Percentiles rank a stretch among this genome's conserved stretches.
These are phyloP conservation scores for Phytophthora foliorum DNA, from an alignment of 352 stramenopile genomes.

Conservation along the genomic window DNA sequence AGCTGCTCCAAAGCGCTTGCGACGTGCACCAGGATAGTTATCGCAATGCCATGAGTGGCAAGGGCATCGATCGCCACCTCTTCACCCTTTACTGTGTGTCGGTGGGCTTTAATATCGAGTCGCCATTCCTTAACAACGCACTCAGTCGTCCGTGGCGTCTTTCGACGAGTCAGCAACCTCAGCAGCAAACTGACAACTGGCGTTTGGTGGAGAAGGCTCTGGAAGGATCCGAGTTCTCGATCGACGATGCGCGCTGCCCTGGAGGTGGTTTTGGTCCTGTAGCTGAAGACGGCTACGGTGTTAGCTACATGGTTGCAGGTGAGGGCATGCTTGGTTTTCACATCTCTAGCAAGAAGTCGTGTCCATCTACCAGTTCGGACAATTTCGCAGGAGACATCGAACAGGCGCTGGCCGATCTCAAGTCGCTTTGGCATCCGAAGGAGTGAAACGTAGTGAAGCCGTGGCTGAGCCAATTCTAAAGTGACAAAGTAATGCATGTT, in stretches of 20 bases:
- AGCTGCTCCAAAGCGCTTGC: conserved; percentile 90
- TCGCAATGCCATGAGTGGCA: conserved; percentile 88
- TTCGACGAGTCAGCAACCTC: conserved; percentile 92
- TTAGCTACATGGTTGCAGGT: conserved; percentile 93
- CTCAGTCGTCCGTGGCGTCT: conserved; percentile 88
- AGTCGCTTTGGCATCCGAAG: conserved; percentile 60
- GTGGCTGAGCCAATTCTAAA: conserved; percentile 8
- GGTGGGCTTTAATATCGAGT: conserved; percentile 88
- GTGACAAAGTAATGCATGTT: conserved; percentile 5
- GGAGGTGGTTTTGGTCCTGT: conserved; percentile 92
- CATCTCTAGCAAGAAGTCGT: conserved; percentile 91
- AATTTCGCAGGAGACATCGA: conserved; percentile 84
- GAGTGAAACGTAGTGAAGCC: conserved; percentile 19
- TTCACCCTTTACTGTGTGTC: conserved; percentile 95
- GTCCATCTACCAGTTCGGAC: conserved; percentile 75
- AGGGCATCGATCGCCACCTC: conserved; percentile 96
- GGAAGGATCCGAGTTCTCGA: conserved; percentile 57
- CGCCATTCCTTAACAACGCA: conserved; percentile 90
- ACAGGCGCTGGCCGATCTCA: conserved; percentile 87
- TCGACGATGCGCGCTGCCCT: conserved; percentile 73
- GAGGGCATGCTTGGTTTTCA: conserved; percentile 93
- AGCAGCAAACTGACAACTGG: conserved; percentile 91
- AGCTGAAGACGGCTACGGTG: conserved; percentile 91
- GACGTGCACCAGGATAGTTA: conserved; percentile 94
- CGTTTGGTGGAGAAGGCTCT: conserved; percentile 74